A percentile compares a stretch with the other conserved stretches of the same genome.
Conservation (phyloP, 1,139 yeast species). For the Diutina siamensis region DNA sequence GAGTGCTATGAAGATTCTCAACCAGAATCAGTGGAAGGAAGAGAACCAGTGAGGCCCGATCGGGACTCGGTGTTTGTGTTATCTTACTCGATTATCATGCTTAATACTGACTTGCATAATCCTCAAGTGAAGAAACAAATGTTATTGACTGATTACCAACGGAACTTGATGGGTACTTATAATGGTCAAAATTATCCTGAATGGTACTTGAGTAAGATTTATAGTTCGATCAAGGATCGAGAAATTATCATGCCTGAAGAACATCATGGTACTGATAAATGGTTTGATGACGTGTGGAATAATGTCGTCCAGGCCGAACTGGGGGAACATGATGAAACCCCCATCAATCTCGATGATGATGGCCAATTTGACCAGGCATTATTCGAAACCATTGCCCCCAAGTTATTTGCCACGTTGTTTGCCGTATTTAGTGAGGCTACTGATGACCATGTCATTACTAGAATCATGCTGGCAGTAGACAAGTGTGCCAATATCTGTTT, state of each 20-base stretch:
- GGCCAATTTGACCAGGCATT: constrained; percentile 55
- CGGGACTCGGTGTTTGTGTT: constrained; percentile 67
- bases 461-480: constrained; percentile 80
- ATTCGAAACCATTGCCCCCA: constrained; percentile 50
- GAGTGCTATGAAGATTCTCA: constrained; percentile 19
- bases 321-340: constrained; percentile 10
- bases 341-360: constrained; percentile 14
- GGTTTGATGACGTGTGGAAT: constrained; percentile 94
- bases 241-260: constrained; percentile 98
- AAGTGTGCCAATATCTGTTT: constrained; percentile 71
- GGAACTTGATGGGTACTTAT: constrained; percentile 71
- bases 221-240: constrained; percentile 64
- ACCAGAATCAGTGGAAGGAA: constrained; percentile 9
- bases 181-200: constrained; percentile 71
- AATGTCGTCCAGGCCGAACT: constrained; percentile 35
- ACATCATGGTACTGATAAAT: constrained; percentile 74
- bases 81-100: constrained; percentile 85
- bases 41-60: constrained; percentile 50
- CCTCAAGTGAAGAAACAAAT: constrained; percentile 79
- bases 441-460: constrained; percentile 80
- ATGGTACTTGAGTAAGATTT: constrained; percentile 77
- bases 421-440: constrained; percentile 77
- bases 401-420: constrained; percentile 57
- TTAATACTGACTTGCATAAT: constrained; percentile 91
- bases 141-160: constrained; percentile 74